Percentiles rank a stretch among this genome's conserved stretches.
Conservation (phyloP, 768 basidiomycete species). For the Amanita molliuscula region DNA sequence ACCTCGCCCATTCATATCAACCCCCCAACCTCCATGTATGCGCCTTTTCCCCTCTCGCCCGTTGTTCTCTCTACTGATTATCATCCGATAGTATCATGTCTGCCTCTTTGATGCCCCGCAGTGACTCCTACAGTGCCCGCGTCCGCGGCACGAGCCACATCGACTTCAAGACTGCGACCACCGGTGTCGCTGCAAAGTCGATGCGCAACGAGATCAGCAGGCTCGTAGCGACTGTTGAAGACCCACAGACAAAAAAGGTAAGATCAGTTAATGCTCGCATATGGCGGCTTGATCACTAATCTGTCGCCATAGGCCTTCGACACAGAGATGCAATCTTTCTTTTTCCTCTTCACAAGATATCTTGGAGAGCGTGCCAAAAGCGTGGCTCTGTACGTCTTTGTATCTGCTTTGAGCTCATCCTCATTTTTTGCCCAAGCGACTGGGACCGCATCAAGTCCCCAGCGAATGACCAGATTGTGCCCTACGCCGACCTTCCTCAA, state of each 20-base stretch:
- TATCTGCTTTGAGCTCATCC: constrained; percentile 3
- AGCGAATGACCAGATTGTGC: constrained; percentile 74
- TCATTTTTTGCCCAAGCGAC: constrained; percentile 35
- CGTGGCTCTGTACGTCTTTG: constrained; percentile 63
- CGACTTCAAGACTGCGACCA: constrained; percentile 97
- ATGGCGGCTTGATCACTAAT: constrained; percentile 12
- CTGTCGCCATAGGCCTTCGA: constrained; percentile 60
- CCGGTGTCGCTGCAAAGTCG: constrained; percentile 86
- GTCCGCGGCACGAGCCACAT: constrained; percentile 72
- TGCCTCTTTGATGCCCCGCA: constrained; percentile 46
- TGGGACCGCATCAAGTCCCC: constrained; percentile 90
- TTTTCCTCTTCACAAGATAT: constrained; percentile 92
- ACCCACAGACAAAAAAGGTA: constrained; percentile 77
- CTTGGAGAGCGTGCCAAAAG: constrained; percentile 81
- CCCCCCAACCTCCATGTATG: constrained; percentile 26
- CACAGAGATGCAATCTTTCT: constrained; percentile 94
- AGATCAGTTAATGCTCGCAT: constrained; percentile 5
- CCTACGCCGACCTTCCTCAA: constrained; percentile 64
- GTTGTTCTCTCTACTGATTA: constrained; percentile 9
- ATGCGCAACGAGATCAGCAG: constrained; percentile 98
- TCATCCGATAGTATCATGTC: constrained; percentile 33
- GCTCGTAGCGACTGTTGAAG: constrained; percentile 80
- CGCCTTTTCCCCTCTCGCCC: constrained; percentile 12
- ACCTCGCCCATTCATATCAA: constrained; percentile 49
- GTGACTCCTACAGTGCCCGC: constrained; percentile 61